These are phyloP conservation scores for Salvia miltiorrhiza DNA, from an alignment of 257 asterid genomes.

Conservation along the genomic window DNA sequence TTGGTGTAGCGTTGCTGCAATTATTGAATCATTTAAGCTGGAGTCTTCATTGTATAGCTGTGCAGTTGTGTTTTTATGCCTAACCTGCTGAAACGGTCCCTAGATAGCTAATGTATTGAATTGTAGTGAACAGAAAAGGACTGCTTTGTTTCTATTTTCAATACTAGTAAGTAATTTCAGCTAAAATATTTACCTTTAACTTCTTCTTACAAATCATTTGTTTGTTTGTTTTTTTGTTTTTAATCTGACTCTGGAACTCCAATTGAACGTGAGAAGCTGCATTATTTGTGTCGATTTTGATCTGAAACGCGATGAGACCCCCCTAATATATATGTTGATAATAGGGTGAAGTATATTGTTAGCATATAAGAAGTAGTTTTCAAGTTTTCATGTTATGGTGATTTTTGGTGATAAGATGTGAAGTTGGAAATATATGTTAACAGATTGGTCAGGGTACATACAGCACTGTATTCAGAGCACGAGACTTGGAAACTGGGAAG, in stretches of 20 bases:
- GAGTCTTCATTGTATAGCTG: background rate
- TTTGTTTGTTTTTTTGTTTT: too few relatives aligned
- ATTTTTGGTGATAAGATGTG: conserved; percentile 15
- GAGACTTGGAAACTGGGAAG: conserved; percentile 71
- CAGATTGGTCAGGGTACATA: conserved; percentile 99
- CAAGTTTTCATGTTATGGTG: background rate
- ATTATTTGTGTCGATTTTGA: background rate
- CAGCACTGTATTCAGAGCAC: conserved; percentile 90
- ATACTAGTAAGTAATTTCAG: background rate
- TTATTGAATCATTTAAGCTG: background rate
- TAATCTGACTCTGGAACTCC: background rate
- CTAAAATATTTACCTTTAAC: background rate
- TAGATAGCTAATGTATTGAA: background rate
- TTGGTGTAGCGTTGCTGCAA: background rate
- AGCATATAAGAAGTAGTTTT: background rate
- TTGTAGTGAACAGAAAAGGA: background rate
- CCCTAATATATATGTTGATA: background rate
- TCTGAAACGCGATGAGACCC: background rate
- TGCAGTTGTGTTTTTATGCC: conserved; percentile 4
- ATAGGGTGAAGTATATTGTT: background rate
- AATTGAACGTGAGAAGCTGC: background rate
- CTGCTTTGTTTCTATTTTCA: background rate
- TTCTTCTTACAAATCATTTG: background rate
- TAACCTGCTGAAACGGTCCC: conserved; percentile 3
- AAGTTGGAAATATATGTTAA: background rate